Evolutionary conservation across 1,284 basidiomycete genomes (phyloP).

Genomic region (Ustilago hordei): DNA sequence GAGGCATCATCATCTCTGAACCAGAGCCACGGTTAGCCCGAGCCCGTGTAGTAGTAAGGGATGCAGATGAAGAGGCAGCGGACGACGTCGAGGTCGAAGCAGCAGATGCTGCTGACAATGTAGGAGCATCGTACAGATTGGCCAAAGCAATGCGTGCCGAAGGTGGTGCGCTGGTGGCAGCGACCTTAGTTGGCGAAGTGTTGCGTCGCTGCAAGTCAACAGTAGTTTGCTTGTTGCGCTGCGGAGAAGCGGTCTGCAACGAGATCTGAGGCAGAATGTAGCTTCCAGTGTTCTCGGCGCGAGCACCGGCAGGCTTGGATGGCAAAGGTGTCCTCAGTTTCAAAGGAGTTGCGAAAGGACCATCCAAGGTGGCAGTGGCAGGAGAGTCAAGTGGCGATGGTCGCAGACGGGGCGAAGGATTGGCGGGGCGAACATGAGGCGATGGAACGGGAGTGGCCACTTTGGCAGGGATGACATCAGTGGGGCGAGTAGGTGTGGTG

Average conservation of each 20-base stretch:
- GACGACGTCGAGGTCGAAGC: conserved; percentile 27
- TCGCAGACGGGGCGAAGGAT: conserved; percentile 39
- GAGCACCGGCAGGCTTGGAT: conserved; percentile 20
- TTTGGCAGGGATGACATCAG: conserved; percentile 29
- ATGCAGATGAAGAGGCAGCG: conserved; percentile 17
- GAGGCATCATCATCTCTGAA: conserved; percentile 48
- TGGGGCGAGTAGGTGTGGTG: conserved; percentile 24
- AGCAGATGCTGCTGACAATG: conserved; percentile 10
- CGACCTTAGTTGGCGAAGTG: conserved; percentile 44
- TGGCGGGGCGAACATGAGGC: conserved; percentile 39
- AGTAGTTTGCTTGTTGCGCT: conserved; percentile 30
- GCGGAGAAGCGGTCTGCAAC: conserved; percentile 43
- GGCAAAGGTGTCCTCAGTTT: conserved; percentile 23
- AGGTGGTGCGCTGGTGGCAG: conserved; percentile 24
- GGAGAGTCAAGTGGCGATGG: conserved; percentile 37
- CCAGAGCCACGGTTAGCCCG: conserved; percentile 36
- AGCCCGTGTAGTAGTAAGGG: conserved; percentile 19
- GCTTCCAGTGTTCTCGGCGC: conserved; percentile 16
- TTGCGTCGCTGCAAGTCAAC: conserved; percentile 47
- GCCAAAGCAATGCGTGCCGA: conserved; percentile 36
- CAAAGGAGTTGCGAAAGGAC: conserved; percentile 23
- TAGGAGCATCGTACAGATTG: conserved; percentile 37
- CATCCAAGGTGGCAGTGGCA: conserved; percentile 18
- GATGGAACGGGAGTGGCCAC: conserved; percentile 22
- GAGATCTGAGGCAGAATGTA: conserved; percentile 43